Percentiles rank a stretch among this genome's conserved stretches.
These are phyloP conservation scores for Trichoderma erinaceum DNA, from an alignment of 495 filamentous ascomycete species.

Conservation along the genomic window DNA sequence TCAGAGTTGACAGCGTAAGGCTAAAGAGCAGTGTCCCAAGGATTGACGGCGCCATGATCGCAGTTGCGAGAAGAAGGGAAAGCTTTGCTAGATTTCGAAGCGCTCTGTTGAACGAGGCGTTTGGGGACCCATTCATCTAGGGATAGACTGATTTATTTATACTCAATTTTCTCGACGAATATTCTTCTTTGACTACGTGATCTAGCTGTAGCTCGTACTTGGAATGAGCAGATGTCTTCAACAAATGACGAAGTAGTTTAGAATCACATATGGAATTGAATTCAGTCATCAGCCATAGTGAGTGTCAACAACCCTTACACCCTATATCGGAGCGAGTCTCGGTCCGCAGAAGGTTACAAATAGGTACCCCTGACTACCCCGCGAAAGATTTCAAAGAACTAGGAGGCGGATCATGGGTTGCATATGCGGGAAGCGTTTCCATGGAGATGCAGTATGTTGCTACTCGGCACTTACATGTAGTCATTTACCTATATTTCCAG, in stretches of 20 bases:
- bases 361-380: not conserved
- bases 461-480: too few species aligned
- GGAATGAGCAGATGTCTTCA: not conserved
- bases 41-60: not conserved
- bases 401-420: not conserved
- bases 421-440: not conserved
- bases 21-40: not conserved
- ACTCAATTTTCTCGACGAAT: not conserved
- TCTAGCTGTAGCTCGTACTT: not conserved
- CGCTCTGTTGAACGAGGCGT: not conserved
- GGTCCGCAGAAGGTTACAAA: not conserved
- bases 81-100: not conserved
- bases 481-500: too few species aligned
- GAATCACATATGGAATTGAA: not conserved
- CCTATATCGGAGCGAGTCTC: not conserved
- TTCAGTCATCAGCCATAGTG: not conserved
- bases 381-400: not conserved
- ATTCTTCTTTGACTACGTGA: not conserved
- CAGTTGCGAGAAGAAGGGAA: not conserved
- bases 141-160: not conserved
- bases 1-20: conserved; percentile 1
- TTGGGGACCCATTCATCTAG: not conserved
- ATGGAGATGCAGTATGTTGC: not conserved
- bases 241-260: not conserved
- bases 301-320: not conserved